A percentile compares a stretch with the other conserved stretches of the same genome.
These are phyloP conservation scores for Heliamphora pulchella DNA, from an alignment of 179 eudicot genomes.

Conservation along the genomic window DNA sequence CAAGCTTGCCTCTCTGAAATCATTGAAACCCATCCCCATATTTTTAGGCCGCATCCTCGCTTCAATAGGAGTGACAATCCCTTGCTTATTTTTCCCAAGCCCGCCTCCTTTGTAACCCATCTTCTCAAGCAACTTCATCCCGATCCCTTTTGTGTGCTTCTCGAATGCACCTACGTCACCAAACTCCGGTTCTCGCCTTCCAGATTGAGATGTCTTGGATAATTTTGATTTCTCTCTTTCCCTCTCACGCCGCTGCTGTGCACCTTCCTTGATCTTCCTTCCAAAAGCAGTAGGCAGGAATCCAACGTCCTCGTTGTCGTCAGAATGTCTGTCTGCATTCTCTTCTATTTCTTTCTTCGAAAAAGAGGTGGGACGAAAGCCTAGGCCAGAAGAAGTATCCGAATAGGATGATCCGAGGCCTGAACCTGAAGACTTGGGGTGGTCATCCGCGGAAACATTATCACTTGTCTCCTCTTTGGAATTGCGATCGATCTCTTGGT, in stretches of 20 bases:
- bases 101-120: constrained; percentile 94
- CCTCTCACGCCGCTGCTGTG: constrained; percentile 35
- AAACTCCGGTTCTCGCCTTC: constrained; percentile 18
- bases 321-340: constrained; percentile 18
- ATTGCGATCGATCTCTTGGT: constrained; percentile 44
- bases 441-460: constrained; percentile 8
- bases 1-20: constrained; percentile 46
- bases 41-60: constrained; percentile 71
- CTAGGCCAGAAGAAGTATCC: constrained; percentile 32
- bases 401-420: constrained; percentile 31
- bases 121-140: constrained; percentile 57
- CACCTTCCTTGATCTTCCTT: constrained; percentile 56
- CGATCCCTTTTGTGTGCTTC: constrained; percentile 80
- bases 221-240: constrained; percentile 33
- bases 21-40: constrained; percentile 90
- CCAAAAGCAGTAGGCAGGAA: constrained; percentile 69
- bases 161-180: constrained; percentile 57
- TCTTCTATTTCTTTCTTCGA: background rate
- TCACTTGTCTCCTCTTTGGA: constrained; percentile 27
- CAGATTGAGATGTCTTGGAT: constrained; percentile 23
- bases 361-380: constrained; percentile 29
- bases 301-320: constrained; percentile 28
- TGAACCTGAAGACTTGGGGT: constrained; percentile 28
- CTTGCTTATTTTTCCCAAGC: constrained; percentile 75
- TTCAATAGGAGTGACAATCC: constrained; percentile 76